Evolutionary conservation across 2,329 filamentous ascomycete genomes (phyloP), one percentile per base, ranked within the genome.

Genomic region (Chalara sp.): DNA sequence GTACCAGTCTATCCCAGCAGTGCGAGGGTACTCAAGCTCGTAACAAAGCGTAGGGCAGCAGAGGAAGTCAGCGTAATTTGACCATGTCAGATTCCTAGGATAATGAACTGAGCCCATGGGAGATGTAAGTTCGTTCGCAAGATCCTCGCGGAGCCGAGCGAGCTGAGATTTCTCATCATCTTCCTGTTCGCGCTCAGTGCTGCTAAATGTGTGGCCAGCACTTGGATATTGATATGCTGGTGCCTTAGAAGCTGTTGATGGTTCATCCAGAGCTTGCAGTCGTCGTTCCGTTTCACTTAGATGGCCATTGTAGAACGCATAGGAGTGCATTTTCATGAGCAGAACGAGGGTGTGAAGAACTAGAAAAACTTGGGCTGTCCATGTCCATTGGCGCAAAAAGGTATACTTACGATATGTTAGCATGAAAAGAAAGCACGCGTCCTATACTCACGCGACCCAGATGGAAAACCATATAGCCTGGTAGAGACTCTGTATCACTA

Each of bases 291-390:
- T 95, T 67, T 93, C 89, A 59, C 86, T 88, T 12, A 99, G 76
- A 68, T 99, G 93, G 8, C 93, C 93, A 62, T 96, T 97, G 73
- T 99, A 99, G 68, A 97, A 99, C 29, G 89, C 87, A 65, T 96
- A 99, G 5, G 91, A 96, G 68, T 99, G 93, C 83, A 97, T 93
- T 75, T 99, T 99, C 93, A 99, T 99, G 47, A 96, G 82, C 21
- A 99, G 76, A 6, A 89, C 86, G 70, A 99, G 82, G 42, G 90
- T 86, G 69, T 99, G 93, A 33, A 99, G 75, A 8, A 91, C 86
- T 60, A 99, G 80, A 68, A 95, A 99, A 39, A 99, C 93, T 65
- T 97, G 93, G 3, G 92, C 85, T 0, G 93, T 99, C 93, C 93
- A 99, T 3, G 90, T 88, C 93, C 93, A 99, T 47, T 86, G 78